Conservation (phyloP, 2,329 filamentous ascomycete species). For the Diaporthe citri region DNA sequence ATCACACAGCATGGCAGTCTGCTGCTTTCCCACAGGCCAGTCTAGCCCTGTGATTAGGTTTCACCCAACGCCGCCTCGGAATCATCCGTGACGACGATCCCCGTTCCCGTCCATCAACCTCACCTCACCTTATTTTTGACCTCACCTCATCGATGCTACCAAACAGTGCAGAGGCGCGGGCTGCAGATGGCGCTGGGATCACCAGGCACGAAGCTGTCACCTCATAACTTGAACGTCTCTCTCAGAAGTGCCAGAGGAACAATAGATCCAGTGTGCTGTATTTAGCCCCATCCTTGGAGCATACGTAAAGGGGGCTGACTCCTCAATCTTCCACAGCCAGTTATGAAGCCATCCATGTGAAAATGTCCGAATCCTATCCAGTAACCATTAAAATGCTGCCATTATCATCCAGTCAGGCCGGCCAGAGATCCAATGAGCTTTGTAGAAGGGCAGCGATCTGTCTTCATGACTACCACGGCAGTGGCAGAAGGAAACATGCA, state of each 20-base stretch:
- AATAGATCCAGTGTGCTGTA: neutral
- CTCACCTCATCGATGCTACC: neutral
- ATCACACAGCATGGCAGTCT: neutral
- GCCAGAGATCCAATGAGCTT: constrained; percentile 6
- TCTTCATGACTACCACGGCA: constrained; percentile 36
- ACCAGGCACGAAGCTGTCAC: neutral
- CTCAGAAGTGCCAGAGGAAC: neutral
- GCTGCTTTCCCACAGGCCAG: neutral
- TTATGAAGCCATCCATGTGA: constrained; percentile 12
- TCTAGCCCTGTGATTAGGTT: constrained; percentile 29
- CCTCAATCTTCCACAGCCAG: neutral
- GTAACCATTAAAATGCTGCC: constrained; percentile 4
- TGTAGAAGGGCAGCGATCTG: constrained; percentile 5
- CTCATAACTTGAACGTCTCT: neutral
- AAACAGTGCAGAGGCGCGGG: neutral
- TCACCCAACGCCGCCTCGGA: constrained; percentile 6
- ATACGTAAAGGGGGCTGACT: constrained; percentile 18
- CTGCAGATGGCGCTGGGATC: neutral
- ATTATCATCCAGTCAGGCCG: constrained; percentile 2
- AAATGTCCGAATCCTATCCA: constrained; percentile 15
- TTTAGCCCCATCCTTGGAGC: neutral
- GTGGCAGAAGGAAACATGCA: constrained; percentile 31
- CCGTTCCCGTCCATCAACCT: constrained; percentile 3
- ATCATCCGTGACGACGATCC: constrained; percentile 26
- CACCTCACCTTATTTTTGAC: neutral